Conservation (phyloP, 176 grass and related monocot genomes). For the Olyra latifolia region DNA sequence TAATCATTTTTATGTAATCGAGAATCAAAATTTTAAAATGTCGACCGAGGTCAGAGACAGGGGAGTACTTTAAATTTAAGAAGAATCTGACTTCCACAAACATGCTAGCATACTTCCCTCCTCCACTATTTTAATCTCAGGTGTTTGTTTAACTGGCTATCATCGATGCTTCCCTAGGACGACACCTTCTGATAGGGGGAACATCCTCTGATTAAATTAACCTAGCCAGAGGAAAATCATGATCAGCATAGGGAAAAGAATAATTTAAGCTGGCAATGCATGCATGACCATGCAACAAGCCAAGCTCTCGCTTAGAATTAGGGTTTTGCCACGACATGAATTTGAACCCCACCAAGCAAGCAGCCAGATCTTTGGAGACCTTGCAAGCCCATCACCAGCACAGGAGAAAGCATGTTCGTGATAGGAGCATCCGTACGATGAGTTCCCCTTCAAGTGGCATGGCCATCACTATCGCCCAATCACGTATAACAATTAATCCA, state of each 20-base stretch:
- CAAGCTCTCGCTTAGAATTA: constrained; percentile 9
- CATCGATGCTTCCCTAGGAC: constrained; percentile 31
- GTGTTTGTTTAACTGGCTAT: not conserved
- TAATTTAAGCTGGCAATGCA: constrained; percentile 44
- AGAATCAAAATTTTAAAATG: too few species aligned
- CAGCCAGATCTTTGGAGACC: constrained; percentile 55
- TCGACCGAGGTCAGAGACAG: too few species aligned
- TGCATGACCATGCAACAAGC: not conserved
- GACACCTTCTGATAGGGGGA: constrained; percentile 19
- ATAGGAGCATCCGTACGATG: constrained; percentile 45
- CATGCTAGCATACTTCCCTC: not conserved
- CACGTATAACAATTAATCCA: not conserved
- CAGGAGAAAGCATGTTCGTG: constrained; percentile 46
- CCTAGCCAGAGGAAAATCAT: constrained; percentile 48
- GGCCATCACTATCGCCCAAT: constrained; percentile 26
- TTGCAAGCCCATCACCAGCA: constrained; percentile 48
- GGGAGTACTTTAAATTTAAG: too few species aligned
- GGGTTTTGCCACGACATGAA: constrained; percentile 40
- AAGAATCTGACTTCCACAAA: constrained; percentile 9
- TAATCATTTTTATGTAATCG: too few species aligned
- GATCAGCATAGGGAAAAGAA: constrained; percentile 44
- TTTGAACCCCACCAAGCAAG: constrained; percentile 72
- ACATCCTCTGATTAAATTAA: constrained; percentile 39
- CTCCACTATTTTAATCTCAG: constrained; percentile 24
- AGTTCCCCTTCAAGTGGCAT: constrained; percentile 53